phyloP scores from a whole-genome alignment of 2,329 filamentous ascomycete species.

The Penicillium sp. region DNA sequence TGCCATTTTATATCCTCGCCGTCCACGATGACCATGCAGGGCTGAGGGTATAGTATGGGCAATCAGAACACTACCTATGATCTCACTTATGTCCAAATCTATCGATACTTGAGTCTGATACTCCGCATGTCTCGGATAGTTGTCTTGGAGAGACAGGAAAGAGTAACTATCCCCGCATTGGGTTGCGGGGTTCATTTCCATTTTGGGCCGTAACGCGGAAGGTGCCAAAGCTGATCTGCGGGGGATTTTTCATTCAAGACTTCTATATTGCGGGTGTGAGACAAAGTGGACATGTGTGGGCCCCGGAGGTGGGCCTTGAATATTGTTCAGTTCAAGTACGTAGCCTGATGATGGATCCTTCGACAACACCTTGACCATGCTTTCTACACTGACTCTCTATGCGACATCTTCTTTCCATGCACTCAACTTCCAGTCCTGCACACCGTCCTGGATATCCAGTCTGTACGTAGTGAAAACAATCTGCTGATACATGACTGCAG shows the following conservation, averaged over 20 bases:
- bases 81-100: background rate
- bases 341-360: no score
- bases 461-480: conserved; percentile 65
- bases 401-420: conserved; percentile 49
- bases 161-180: conserved; percentile 2
- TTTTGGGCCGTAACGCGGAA: background rate
- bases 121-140: background rate
- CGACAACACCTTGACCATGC: no score
- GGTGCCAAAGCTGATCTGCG: background rate
- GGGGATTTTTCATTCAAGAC: conserved; percentile 1
- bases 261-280: no score
- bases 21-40: background rate
- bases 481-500: conserved; percentile 51
- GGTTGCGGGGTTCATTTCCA: background rate
- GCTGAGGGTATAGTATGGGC: background rate
- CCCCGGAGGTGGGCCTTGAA: no score
- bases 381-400: background rate
- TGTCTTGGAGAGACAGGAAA: background rate
- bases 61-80: background rate
- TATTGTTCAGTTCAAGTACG: no score
- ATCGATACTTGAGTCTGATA: background rate
- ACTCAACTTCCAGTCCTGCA: conserved; percentile 59
- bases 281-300: no score
- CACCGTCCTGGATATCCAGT: conserved; percentile 64
- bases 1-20: background rate